Conservation (phyloP, 108 stramenopile species). For the Skeletonema marinoi region DNA sequence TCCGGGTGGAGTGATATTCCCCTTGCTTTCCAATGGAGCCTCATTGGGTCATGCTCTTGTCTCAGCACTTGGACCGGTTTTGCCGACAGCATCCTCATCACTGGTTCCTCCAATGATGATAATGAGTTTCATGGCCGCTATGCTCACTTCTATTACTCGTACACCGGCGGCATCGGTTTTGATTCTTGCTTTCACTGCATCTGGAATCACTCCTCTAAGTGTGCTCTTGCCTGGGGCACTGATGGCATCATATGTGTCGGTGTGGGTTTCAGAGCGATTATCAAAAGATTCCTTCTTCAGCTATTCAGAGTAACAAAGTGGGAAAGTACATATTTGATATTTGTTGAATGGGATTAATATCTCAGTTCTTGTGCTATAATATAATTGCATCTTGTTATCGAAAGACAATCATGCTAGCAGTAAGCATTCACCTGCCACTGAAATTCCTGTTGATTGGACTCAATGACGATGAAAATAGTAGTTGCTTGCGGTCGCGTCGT, state of each 20-base stretch:
- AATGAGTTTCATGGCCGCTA: conserved; percentile 67
- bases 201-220: conserved; percentile 53
- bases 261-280: conserved; percentile 51
- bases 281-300: conserved; percentile 61
- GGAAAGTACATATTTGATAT: neutral
- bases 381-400: too few relatives aligned
- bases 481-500: too few relatives aligned
- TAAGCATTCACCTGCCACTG: too few relatives aligned
- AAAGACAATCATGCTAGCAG: too few relatives aligned
- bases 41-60: conserved; percentile 27
- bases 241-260: conserved; percentile 57
- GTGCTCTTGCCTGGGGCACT: conserved; percentile 55
- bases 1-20: conserved; percentile 53
- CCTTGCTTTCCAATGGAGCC: conserved; percentile 43
- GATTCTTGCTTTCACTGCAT: conserved; percentile 63
- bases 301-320: conserved; percentile 31
- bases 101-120: conserved; percentile 42
- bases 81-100: conserved; percentile 19
- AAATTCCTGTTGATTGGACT: too few relatives aligned
- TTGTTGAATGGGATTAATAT: neutral
- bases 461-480: too few relatives aligned
- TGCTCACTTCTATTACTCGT: conserved; percentile 63
- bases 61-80: conserved; percentile 7
- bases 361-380: too few relatives aligned
- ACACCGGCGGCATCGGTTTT: conserved; percentile 67